Conservation (phyloP, 768 basidiomycete species). For the Lyophyllum atratum region DNA sequence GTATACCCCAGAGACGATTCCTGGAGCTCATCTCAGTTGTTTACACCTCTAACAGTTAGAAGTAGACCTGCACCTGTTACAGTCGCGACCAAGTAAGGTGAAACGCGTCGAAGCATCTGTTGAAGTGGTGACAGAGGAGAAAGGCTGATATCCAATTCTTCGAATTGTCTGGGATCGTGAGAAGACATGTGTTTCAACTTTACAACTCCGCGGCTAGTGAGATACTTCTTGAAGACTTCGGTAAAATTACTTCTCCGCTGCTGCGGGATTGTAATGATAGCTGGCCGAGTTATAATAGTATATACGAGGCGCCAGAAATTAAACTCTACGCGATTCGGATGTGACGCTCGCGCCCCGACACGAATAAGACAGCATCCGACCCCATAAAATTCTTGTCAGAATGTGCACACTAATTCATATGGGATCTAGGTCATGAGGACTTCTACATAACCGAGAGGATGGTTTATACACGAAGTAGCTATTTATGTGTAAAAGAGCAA, state of each 20-base stretch:
- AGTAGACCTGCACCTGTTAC: conserved; percentile 46
- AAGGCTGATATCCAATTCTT: not conserved
- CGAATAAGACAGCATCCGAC: not conserved
- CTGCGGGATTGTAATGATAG: not conserved
- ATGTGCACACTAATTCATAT: no score
- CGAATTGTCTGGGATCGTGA: not conserved
- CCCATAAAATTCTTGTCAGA: not conserved
- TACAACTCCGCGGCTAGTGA: conserved; percentile 21
- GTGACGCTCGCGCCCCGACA: no score
- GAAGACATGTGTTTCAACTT: not conserved
- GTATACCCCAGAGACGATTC: conserved; percentile 63
- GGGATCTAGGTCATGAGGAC: no score
- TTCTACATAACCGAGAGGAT: no score
- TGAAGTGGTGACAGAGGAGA: not conserved
- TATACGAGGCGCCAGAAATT: not conserved
- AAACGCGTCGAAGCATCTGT: conserved; percentile 36
- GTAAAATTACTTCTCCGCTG: not conserved
- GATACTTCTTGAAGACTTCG: not conserved
- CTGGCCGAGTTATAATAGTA: not conserved
- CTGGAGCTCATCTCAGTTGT: conserved; percentile 31
- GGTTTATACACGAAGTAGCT: no score
- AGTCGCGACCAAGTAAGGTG: conserved; percentile 58
- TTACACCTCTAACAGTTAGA: not conserved
- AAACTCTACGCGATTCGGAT: no score
- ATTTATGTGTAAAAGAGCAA: not conserved